These are phyloP conservation scores for Ceratocystis ficicola DNA, from an alignment of 2,329 filamentous ascomycete genomes.

Conservation along the genomic window DNA sequence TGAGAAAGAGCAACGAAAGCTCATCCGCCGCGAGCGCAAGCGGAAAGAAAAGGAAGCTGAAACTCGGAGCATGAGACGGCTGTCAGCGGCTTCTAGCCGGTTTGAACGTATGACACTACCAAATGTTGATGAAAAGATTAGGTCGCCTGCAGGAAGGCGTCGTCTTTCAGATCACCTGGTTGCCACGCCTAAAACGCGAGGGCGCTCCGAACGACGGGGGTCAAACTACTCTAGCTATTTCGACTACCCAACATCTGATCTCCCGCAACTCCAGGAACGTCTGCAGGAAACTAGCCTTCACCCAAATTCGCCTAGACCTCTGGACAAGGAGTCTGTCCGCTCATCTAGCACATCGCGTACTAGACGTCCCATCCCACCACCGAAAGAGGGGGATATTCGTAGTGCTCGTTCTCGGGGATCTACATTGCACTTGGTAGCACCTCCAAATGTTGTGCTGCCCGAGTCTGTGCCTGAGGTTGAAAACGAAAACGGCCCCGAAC, in stretches of 20 bases:
- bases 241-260: conserved; percentile 56
- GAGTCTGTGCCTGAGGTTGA: conserved; percentile 25
- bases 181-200: conserved; percentile 53
- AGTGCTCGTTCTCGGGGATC: conserved; percentile 66
- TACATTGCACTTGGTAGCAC: conserved; percentile 73
- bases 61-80: conserved; percentile 61
- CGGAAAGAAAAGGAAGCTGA: conserved; percentile 75
- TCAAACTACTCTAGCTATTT: conserved; percentile 50
- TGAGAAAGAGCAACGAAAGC: conserved; percentile 88
- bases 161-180: conserved; percentile 35
- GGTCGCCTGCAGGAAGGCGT: conserved; percentile 15
- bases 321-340: conserved; percentile 67
- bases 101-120: conserved; percentile 67
- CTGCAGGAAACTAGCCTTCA: conserved; percentile 30
- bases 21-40: conserved; percentile 65
- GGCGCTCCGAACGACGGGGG: conserved; percentile 65
- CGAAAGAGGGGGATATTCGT: conserved; percentile 63
- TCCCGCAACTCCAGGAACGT: conserved; percentile 61
- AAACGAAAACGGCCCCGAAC: conserved; percentile 26
- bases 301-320: conserved; percentile 48
- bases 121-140: conserved; percentile 64
- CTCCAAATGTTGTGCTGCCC: conserved; percentile 39
- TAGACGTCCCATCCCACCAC: conserved; percentile 64
- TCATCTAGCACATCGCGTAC: conserved; percentile 67
- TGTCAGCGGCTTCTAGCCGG: conserved; percentile 82